Evolutionary conservation across 2,329 filamentous ascomycete species (phyloP).

Genomic region (Shiraia sp.): DNA sequence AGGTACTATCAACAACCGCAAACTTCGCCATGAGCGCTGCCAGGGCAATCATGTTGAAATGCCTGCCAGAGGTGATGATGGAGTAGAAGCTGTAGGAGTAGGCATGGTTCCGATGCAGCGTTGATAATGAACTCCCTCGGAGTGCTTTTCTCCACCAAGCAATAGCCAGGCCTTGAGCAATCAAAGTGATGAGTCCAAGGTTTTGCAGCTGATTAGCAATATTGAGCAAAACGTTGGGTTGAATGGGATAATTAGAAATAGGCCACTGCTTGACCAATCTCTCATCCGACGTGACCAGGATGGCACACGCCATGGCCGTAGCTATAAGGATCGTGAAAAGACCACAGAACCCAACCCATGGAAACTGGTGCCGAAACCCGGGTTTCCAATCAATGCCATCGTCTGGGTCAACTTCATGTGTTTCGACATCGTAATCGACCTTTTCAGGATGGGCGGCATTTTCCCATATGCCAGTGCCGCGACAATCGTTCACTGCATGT

Average conservation of each 20-base stretch:
- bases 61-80: constrained; percentile 20
- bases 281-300: constrained; percentile 14
- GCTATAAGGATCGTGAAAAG: constrained; percentile 21
- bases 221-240: constrained; percentile 31
- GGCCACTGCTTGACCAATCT: constrained; percentile 26
- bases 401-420: constrained; percentile 10
- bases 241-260: constrained; percentile 17
- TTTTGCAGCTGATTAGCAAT: constrained; percentile 30
- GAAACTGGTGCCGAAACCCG: constrained; percentile 26
- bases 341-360: constrained; percentile 25
- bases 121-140: constrained; percentile 20
- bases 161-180: constrained; percentile 28
- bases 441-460: constrained; percentile 3
- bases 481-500: constrained; percentile 3
- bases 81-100: constrained; percentile 30
- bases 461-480: constrained; percentile 2
- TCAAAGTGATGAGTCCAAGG: constrained; percentile 23
- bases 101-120: constrained; percentile 25
- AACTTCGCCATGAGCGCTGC: constrained; percentile 32
- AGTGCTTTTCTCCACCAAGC: constrained; percentile 31
- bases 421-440: constrained; percentile 2
- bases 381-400: constrained; percentile 30
- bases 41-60: constrained; percentile 29
- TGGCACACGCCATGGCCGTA: constrained; percentile 21
- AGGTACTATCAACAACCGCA: constrained; percentile 27